Evolutionary conservation across 257 asterid genomes (phyloP), one percentile per base, ranked within the genome.

Genomic region (Nicotiana otophora): DNA sequence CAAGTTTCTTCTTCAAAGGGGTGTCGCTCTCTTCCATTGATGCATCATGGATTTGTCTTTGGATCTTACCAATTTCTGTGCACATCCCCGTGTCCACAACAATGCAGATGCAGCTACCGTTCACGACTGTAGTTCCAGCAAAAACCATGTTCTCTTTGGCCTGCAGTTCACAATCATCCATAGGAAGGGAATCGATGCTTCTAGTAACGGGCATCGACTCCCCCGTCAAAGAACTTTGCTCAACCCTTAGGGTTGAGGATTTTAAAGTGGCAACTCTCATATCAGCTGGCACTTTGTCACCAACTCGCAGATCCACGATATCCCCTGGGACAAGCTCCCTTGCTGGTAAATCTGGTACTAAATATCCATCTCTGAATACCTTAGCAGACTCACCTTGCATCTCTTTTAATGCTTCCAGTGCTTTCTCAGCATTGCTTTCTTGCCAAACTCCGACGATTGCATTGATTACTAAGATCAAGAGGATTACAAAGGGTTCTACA

Each of bases 371-470:
- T 78, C 97, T 89, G 5, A 91, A 46, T 28, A 89, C 94, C 85
- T 88, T 88, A 4, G 82, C 82, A 3, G 89, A 88, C 26, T 92
- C 93, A 70, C 92, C 89, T 77, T 92, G 97, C 93, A 92, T 89
- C 51, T 91, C 90, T 84, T 92, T 92, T 17, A 92, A 84, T 42
- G 95, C 97, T 81, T 92, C 93, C 36, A 92, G 90, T 54, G 95
- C 97, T 80, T 85, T 91, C 82, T 90, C 95, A 0, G 97, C 97
- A 85, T 90, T 92, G 55, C 89, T 87, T 84, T 92, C 93, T 87
- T 92, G 95, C 97, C 95, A 92, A 62, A 92, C 95, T 3, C 97
- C 95, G 16, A 91, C 95, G 3, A 92, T 81, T 33, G 95, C 95
- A 62, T 92, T 92, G 17, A 92, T 88, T 74, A 91, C 79, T 75